Conservation (phyloP, 2,329 filamentous ascomycete species). For the Neofusicoccum sp. region DNA sequence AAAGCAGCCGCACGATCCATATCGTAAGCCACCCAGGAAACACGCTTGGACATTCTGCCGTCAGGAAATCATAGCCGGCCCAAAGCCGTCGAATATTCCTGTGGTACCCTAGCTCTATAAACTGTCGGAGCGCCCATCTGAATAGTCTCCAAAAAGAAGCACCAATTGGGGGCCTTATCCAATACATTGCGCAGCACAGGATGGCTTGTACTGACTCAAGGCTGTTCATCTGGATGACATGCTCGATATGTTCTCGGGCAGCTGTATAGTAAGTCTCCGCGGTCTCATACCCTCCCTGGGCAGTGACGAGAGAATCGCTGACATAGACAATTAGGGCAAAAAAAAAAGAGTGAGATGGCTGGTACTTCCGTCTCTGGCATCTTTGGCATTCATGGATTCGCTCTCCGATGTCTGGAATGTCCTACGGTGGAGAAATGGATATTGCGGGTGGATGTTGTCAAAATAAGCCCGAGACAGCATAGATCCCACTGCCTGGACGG, state of each 20-base stretch:
- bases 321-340: slow-evolving; percentile 25
- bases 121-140: slow-evolving; percentile 36
- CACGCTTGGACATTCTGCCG: slow-evolving; percentile 31
- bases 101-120: slow-evolving; percentile 38
- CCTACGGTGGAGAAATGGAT: slow-evolving; percentile 38
- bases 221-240: slow-evolving; percentile 26
- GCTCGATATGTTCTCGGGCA: slow-evolving; percentile 20
- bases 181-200: slow-evolving; percentile 29
- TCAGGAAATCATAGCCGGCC: slow-evolving; percentile 23
- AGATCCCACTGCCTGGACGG: background rate
- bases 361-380: background rate
- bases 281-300: slow-evolving; percentile 16
- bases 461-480: slow-evolving; percentile 36
- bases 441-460: slow-evolving; percentile 39
- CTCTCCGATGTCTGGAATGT: slow-evolving; percentile 35
- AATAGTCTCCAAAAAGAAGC: slow-evolving; percentile 34
- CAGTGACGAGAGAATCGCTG: slow-evolving; percentile 25
- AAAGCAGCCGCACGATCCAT: slow-evolving; percentile 33
- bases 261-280: slow-evolving; percentile 23
- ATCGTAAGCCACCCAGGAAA: slow-evolving; percentile 36
- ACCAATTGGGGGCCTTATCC: slow-evolving; percentile 27
- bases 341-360: slow-evolving; percentile 18
- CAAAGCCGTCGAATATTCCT: slow-evolving; percentile 23
- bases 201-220: slow-evolving; percentile 27
- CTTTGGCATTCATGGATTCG: slow-evolving; percentile 22